Conservation (phyloP, 495 filamentous ascomycete genomes). For the Aspergillus steynii region DNA sequence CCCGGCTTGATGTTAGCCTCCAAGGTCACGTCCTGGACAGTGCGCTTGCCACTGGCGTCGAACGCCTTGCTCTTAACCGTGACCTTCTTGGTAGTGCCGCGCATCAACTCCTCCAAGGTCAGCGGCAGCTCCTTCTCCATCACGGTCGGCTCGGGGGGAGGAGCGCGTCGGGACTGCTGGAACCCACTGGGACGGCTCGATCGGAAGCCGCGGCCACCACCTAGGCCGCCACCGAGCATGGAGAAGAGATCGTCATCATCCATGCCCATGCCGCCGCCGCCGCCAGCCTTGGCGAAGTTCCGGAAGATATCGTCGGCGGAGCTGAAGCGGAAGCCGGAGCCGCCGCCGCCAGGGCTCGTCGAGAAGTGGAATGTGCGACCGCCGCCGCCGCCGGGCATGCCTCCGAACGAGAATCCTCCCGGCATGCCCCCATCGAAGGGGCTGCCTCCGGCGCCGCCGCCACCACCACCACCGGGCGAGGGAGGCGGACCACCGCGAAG, state of each 20-base stretch:
- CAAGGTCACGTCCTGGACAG: constrained; percentile 81
- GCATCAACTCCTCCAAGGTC: constrained; percentile 83
- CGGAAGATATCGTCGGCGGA: constrained; percentile 82
- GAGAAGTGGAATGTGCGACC: constrained; percentile 74
- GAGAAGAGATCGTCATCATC: constrained; percentile 58
- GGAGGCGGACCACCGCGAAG: constrained; percentile 80
- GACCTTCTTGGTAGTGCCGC: constrained; percentile 88
- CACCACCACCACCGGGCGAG: constrained; percentile 46
- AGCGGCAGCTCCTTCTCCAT: constrained; percentile 82
- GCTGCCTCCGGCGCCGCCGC: constrained; percentile 46
- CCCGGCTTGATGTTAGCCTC: constrained; percentile 95
- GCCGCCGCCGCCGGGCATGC: constrained; percentile 58
- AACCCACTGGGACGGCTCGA: constrained; percentile 42
- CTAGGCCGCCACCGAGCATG: constrained; percentile 43
- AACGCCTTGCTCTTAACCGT: constrained; percentile 96
- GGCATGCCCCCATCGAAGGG: constrained; percentile 60
- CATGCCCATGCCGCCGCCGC: constrained; percentile 49
- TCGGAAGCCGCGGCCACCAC: constrained; percentile 36
- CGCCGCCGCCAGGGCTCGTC: constrained; percentile 54
- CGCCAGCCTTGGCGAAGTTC: constrained; percentile 65
- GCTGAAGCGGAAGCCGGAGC: constrained; percentile 72
- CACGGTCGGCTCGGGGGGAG: constrained; percentile 84
- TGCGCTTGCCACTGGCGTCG: constrained; percentile 79
- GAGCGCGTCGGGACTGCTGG: constrained; percentile 47
- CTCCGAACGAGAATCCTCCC: constrained; percentile 52